Base-by-base conservation (phyloP, 768 basidiomycete species). In the Hericium erinaceus region DNA sequence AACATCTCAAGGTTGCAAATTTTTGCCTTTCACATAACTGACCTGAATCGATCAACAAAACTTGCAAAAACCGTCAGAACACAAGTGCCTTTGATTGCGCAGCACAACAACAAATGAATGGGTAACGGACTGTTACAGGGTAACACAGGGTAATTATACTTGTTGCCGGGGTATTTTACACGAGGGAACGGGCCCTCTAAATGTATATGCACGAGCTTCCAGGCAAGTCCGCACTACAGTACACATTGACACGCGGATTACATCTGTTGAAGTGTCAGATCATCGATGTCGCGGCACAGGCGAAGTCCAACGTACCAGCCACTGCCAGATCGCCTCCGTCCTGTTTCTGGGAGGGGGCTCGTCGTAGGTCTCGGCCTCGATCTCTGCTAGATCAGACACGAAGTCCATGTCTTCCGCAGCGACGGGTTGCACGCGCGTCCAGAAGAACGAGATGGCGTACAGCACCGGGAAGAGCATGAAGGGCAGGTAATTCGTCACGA, bases 401-500 rank as follows among this genome's bases (percentile, higher is more conserved):
- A 95, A 93, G 72, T 95, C 94, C 89, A 97, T 93, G 41, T 94
- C 83, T 24, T 77, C 66, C 0, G 84, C 61, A 37, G 72, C 67
- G 40, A 84, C 71, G 24, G 76, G 63, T 16, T 74, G 73, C 44
- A 72, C 72, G 65, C 75, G 78, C 57, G 75, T 80, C 67, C 75
- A 77, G 41, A 85, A 60, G 63, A 81, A 81, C 58, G 83, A 80
- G 15, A 72, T 76, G 39, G 77, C 13, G 70, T 89, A 95, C 37
- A 95, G 67, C 52, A 92, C 54, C 20, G 90, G 90, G 81, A 92
- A 91, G 39, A 84, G 56, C 15, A 68, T 63, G 52, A 72, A 58
- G 22, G 87, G 88, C 51, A 93, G 67, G 69, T 95, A 95, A 67
- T 83, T 90, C 26, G 92, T 92, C 54, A 95, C 77, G 64, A 95